Evolutionary conservation across 352 stramenopile genomes (phyloP).

Genomic region (Globisporangium radiosum): DNA sequence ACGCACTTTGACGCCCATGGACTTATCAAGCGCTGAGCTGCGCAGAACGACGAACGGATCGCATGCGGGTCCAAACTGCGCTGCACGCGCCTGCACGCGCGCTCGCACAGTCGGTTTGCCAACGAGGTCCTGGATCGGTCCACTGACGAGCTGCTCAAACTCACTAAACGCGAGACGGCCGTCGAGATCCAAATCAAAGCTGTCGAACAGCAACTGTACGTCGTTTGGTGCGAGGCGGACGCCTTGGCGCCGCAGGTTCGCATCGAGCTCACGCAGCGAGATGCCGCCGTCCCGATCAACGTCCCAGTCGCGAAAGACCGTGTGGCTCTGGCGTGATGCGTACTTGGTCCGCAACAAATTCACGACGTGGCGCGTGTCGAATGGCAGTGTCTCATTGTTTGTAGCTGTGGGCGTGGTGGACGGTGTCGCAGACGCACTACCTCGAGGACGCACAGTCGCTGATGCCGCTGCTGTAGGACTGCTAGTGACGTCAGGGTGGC

Average conservation of each 20-base stretch:
- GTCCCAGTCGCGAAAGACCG: constrained; percentile 57
- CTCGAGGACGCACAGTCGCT: background rate
- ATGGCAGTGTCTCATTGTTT: background rate
- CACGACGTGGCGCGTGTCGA: constrained; percentile 27
- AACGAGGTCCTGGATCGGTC: constrained; percentile 18
- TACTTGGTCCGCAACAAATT: constrained; percentile 48
- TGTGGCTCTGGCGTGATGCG: constrained; percentile 24
- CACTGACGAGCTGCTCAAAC: constrained; percentile 38
- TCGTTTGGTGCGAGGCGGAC: constrained; percentile 25
- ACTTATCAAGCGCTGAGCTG: constrained; percentile 13
- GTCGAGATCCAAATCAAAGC: constrained; percentile 32
- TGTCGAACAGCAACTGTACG: constrained; percentile 34
- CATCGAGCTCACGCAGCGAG: constrained; percentile 34
- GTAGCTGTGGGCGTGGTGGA: no score
- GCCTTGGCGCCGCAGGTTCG: constrained; percentile 35
- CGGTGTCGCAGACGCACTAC: no score
- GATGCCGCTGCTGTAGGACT: background rate
- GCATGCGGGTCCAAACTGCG: constrained; percentile 3
- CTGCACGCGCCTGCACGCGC: constrained; percentile 4
- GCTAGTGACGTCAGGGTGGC: background rate
- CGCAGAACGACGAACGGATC: constrained; percentile 37
- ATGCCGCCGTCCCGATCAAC: constrained; percentile 46
- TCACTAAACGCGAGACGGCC: constrained; percentile 36
- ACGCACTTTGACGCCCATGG: constrained; percentile 1
- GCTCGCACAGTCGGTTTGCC: constrained; percentile 4